Base-by-base conservation (phyloP, 2,329 filamentous ascomycete genomes). In the Chrysoporthe cubensis region DNA sequence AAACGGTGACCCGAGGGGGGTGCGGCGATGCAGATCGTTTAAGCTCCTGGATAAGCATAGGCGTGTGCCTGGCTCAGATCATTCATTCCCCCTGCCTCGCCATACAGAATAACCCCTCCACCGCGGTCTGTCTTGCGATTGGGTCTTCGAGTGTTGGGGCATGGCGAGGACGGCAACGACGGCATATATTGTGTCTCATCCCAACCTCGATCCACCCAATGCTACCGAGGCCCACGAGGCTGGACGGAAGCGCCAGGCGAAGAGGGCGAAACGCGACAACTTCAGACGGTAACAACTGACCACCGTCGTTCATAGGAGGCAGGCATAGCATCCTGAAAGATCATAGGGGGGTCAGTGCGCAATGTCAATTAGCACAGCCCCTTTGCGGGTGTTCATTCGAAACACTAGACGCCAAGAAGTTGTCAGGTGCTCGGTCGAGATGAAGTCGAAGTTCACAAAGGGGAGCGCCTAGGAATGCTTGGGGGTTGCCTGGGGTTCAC, bases 361-460 rank as follows among this genome's bases (percentile, higher is more conserved):
- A 54, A 13, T 16, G 21, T 16, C 26, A 7, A 9, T 54, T 13
- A 34, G 34, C 34, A 57, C 18, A 57, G 54, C 54, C 54, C 34
- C 34, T 57, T 54, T 34, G 26, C 16, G 50, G 50, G 50, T 54
- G 50, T 54, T 54, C 50, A 46, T 46, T 42, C 43, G 59, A 61
- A 61, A 61, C 59, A 44, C 43, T 44, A 61, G 59, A 61, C 37
- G 59, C 59, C 59, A 61, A 61, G 50, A 54, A 26, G 59, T 42
- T 61, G 59, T 61, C 59, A 48, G 21, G 21, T 46, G 42, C 42
- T 44, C 46, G 42, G 58, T 44, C 13, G 42, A 46, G 58, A 44
- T 46, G 58, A 57, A 57, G 52, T n/a, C 26, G 13, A 37, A 57
- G 52, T 26, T 26, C 26, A 26, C 26, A 26, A 26, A 26, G 26